Percentiles rank a stretch among this genome's conserved stretches.
Conservation (phyloP, 371 early-diverging fungal species). For the Mucor lusitanicus region DNA sequence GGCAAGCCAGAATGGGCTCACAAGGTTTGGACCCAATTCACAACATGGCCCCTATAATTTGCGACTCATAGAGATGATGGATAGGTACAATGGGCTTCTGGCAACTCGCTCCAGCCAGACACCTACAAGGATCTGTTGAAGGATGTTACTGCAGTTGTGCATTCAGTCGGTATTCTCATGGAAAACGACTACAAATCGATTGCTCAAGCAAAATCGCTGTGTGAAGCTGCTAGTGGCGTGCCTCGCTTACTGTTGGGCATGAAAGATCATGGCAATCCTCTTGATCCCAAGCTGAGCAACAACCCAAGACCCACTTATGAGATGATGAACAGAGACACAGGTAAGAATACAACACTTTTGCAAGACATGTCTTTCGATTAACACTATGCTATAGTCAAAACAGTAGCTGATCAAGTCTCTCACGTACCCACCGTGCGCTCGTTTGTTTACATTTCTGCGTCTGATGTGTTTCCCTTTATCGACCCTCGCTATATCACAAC, state of each 20-base stretch:
- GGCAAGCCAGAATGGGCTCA: conserved; percentile 46
- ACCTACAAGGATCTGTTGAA: conserved; percentile 56
- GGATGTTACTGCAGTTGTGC: conserved; percentile 69
- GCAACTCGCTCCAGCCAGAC: conserved; percentile 66
- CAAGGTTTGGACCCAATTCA: conserved; percentile 26
- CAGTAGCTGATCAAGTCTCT: conserved; percentile 54
- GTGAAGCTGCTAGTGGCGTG: conserved; percentile 35
- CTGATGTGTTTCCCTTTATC: conserved; percentile 67
- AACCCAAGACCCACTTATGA: conserved; percentile 52
- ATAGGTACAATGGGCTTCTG: conserved; percentile 65
- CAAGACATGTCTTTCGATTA: too few species aligned
- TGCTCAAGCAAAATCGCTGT: conserved; percentile 49
- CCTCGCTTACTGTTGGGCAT: conserved; percentile 32
- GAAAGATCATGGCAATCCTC: conserved; percentile 49
- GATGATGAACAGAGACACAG: conserved; percentile 74
- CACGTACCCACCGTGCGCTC: conserved; percentile 50
- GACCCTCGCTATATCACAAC: conserved; percentile 75
- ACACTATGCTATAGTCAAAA: conserved; percentile 54
- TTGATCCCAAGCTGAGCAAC: conserved; percentile 27
- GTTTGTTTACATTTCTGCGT: conserved; percentile 75
- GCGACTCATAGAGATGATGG: not conserved
- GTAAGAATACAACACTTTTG: too few species aligned
- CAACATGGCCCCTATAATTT: not conserved
- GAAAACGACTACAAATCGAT: conserved; percentile 72
- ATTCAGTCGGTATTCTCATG: conserved; percentile 72